These are phyloP conservation scores for Aspergillus tamarii DNA, from an alignment of 2,329 filamentous ascomycete species.

Conservation along the genomic window DNA sequence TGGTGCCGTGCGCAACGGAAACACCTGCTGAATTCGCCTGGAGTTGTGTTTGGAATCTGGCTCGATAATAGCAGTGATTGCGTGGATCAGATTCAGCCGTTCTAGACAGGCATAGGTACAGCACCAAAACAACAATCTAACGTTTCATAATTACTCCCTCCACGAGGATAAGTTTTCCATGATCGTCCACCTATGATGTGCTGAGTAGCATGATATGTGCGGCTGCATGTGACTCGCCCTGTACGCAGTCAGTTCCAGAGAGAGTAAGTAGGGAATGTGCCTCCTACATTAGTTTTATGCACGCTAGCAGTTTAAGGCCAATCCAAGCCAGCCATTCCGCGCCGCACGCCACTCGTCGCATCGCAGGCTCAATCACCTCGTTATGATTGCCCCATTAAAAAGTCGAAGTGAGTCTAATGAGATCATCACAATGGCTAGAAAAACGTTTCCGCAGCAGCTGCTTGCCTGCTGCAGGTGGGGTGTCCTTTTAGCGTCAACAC, in stretches of 20 bases:
- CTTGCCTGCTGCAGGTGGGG: not conserved
- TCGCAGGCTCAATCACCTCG: not conserved
- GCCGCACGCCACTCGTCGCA: not conserved
- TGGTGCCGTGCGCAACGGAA: not conserved
- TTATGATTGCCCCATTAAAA: not conserved
- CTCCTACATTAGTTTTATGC: not conserved
- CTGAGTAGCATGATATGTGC: not conserved
- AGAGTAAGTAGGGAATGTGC: not conserved
- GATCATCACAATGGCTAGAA: not conserved
- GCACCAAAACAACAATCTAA: not conserved
- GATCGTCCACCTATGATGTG: not conserved
- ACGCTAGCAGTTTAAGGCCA: not conserved
- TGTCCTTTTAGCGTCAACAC: not conserved
- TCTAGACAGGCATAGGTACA: not conserved
- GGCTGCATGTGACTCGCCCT: not conserved
- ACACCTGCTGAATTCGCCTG: no score
- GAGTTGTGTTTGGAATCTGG: not conserved
- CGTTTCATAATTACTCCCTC: not conserved
- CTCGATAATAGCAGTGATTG: not conserved
- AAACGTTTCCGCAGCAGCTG: not conserved
- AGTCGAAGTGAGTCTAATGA: not conserved
- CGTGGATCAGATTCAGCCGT: not conserved
- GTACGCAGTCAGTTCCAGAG: not conserved
- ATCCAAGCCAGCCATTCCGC: not conserved
- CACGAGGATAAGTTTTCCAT: not conserved